Conservation (phyloP, 2,329 filamentous ascomycete species). For the Dactylellina haptotyla region DNA sequence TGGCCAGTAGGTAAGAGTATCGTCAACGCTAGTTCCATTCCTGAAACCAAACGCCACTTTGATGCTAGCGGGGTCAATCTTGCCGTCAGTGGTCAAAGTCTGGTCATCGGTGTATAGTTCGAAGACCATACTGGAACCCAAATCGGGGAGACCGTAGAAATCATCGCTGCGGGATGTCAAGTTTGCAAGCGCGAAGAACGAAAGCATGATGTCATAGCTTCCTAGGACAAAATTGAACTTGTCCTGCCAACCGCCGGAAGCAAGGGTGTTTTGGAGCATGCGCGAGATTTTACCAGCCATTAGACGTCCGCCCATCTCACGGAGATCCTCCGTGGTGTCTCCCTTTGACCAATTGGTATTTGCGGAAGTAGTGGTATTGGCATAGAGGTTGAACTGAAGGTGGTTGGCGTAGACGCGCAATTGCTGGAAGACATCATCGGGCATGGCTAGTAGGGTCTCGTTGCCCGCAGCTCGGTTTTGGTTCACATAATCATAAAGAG, state of each 20-base stretch:
- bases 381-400: slow-evolving; percentile 45
- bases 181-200: slow-evolving; percentile 42
- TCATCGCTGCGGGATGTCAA: slow-evolving; percentile 41
- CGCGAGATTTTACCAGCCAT: slow-evolving; percentile 27
- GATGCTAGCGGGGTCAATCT: slow-evolving; percentile 1
- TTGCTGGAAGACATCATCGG: slow-evolving; percentile 25
- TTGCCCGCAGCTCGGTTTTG: slow-evolving; percentile 37
- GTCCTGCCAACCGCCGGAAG: slow-evolving; percentile 20
- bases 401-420: slow-evolving; percentile 38
- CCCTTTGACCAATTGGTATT: slow-evolving; percentile 16
- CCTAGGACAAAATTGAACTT: slow-evolving; percentile 41
- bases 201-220: slow-evolving; percentile 42
- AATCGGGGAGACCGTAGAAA: slow-evolving; percentile 42
- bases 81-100: slow-evolving; percentile 8
- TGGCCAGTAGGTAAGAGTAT: slow-evolving; percentile 52
- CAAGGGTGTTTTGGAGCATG: slow-evolving; percentile 13
- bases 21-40: slow-evolving; percentile 40
- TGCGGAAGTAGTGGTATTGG: slow-evolving; percentile 30
- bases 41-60: slow-evolving; percentile 47
- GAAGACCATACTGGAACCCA: slow-evolving; percentile 52
- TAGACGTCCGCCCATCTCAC: slow-evolving; percentile 29
- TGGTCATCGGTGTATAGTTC: slow-evolving; percentile 47
- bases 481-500: slow-evolving; percentile 41
- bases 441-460: slow-evolving; percentile 29
- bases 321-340: slow-evolving; percentile 1